Evolutionary conservation across 495 filamentous ascomycete species (phyloP).

Genomic region (Penicillium odoratum): DNA sequence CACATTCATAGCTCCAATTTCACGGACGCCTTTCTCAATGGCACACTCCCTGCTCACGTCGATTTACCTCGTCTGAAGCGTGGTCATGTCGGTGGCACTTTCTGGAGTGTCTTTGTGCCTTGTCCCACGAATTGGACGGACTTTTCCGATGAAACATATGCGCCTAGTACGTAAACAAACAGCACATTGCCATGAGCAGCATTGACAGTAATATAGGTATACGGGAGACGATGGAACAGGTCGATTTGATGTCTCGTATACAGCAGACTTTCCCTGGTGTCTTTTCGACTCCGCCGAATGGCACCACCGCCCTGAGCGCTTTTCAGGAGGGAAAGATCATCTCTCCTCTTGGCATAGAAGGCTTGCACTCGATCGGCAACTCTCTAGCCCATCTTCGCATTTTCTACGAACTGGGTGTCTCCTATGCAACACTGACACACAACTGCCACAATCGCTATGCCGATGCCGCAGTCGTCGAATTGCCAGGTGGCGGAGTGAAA

Average conservation of each 20-base stretch:
- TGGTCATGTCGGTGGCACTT: constrained; percentile 63
- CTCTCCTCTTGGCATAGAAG: constrained; percentile 81
- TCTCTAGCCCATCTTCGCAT: constrained; percentile 71
- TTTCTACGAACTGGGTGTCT: constrained; percentile 77
- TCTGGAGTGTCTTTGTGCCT: constrained; percentile 86
- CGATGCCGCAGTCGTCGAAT: constrained; percentile 69
- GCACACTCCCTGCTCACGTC: constrained; percentile 68
- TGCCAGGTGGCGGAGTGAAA: constrained; percentile 43
- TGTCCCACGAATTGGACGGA: constrained; percentile 73
- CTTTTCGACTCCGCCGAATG: constrained; percentile 61
- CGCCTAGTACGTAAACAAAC: constrained; percentile 38
- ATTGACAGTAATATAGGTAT: constrained; percentile 47
- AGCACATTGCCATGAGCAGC: background rate
- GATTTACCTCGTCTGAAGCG: constrained; percentile 66
- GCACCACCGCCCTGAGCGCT: constrained; percentile 55
- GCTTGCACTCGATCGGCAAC: constrained; percentile 94
- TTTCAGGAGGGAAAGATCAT: constrained; percentile 63
- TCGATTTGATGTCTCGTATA: constrained; percentile 77
- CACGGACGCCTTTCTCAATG: constrained; percentile 64
- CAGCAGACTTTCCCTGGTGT: constrained; percentile 63
- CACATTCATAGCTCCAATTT: constrained; percentile 77
- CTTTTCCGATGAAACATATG: constrained; percentile 73
- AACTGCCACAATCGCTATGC: constrained; percentile 93
- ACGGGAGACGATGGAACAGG: constrained; percentile 73
- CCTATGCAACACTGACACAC: constrained; percentile 87